These are phyloP conservation scores for Gentiana macrophylla DNA, from an alignment of 257 asterid genomes.

Conservation along the genomic window DNA sequence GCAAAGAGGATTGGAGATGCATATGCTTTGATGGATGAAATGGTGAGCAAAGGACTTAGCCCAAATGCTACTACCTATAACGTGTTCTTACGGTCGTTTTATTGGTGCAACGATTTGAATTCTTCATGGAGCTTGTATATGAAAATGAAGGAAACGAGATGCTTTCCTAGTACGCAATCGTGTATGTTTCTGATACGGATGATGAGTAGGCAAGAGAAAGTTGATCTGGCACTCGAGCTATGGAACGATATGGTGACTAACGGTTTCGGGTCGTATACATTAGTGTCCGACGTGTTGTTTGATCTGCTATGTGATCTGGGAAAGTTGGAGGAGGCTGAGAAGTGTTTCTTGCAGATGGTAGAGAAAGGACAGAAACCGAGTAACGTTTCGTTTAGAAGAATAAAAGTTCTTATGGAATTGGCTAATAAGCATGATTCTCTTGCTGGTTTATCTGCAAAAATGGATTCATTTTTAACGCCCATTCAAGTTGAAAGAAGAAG, in stretches of 20 bases:
- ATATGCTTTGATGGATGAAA: slow-evolving; percentile 55
- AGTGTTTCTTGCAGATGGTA: slow-evolving; percentile 87
- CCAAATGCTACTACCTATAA: slow-evolving; percentile 86
- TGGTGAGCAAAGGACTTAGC: slow-evolving; percentile 54
- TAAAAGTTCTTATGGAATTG: slow-evolving; percentile 86
- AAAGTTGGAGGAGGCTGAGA: slow-evolving; percentile 65
- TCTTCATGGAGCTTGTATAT: slow-evolving; percentile 63
- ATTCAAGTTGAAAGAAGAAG: slow-evolving; percentile 11
- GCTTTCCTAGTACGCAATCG: slow-evolving; percentile 71
- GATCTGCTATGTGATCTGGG: slow-evolving; percentile 80
- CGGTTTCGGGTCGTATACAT: slow-evolving; percentile 66
- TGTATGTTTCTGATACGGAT: slow-evolving; percentile 82
- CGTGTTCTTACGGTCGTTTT: slow-evolving; percentile 62
- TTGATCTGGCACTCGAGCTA: slow-evolving; percentile 60
- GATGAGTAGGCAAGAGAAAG: slow-evolving; percentile 64
- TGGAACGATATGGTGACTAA: slow-evolving; percentile 87
- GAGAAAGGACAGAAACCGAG: slow-evolving; percentile 85
- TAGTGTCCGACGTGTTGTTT: slow-evolving; percentile 68
- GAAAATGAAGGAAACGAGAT: slow-evolving; percentile 60
- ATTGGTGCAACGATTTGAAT: slow-evolving; percentile 54
- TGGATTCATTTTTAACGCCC: slow-evolving; percentile 49
- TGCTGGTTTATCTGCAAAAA: slow-evolving; percentile 42
- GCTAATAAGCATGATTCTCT: slow-evolving; percentile 48
- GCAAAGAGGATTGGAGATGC: slow-evolving; percentile 73
- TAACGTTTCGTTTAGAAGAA: slow-evolving; percentile 62